Evolutionary conservation across 805 yeast genomes (phyloP), one percentile per base, ranked within the genome.

Genomic region (Sugiyamaella qingdaonensis): DNA sequence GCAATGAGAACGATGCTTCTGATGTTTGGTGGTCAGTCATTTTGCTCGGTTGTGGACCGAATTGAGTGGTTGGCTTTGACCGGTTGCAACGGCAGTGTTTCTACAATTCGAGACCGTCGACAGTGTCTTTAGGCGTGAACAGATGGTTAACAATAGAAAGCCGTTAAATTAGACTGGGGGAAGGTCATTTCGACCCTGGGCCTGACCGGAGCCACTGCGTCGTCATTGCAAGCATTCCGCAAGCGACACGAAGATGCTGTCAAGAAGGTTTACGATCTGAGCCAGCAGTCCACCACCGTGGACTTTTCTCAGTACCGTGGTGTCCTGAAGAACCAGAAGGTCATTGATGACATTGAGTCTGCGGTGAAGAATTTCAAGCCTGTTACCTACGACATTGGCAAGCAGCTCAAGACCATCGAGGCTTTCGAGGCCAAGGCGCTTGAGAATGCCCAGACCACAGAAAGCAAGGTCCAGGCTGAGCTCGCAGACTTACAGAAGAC

Each of bases 181-280:
- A 85, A 86, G 76, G 84, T 94, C 70, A 81, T 88, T 70, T 76
- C 91, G 62, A 82, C 90, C 63, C 80, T 94, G 69, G 97, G 97
- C 56, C 80, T 94, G 69, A 82, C 96, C 57, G 99, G 99, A 58
- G 76, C 84, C 68, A 94, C 99, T 58, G 95, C 96, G 56, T 69
- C 87, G 51, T 82, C 96, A 43, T 78, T 94, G 71, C 82, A 94
- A 51, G 81, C 95, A 31, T 94, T 94, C 86, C 91, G 91, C 77
- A 92, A 94, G 88, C 88, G 99, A 82, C 86, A 90, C 74, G 99
- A 94, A 68, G 98, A 94, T 72, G 98, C 98, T 64, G 86, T 90
- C 78, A 85, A 88, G 77, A 80, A 79, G 66, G 76, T 88, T 64
- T 75, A 78, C 63, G 85, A 83, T 59, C 78, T 92, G 64, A 77